Percentiles rank a stretch among this genome's conserved stretches.
phyloP scores from a whole-genome alignment of 192 early-diverging fungal genomes.

The Podila epicladia region DNA sequence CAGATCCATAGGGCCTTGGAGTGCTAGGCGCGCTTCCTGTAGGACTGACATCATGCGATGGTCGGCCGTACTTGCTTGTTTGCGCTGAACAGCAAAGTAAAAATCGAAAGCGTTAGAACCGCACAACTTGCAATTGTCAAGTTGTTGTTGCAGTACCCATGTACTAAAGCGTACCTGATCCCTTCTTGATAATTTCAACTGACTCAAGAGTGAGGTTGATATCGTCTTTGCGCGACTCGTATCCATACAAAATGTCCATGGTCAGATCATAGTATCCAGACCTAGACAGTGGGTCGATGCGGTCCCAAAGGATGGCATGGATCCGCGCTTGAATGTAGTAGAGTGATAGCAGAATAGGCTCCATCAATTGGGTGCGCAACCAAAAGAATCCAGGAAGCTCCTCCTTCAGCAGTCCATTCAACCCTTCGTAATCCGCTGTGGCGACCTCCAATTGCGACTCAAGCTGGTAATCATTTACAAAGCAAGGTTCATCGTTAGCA shows the following conservation, averaged over 20 bases:
- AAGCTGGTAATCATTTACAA: slow-evolving; percentile 38
- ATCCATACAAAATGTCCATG: slow-evolving; percentile 54
- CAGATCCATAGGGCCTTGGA: slow-evolving; percentile 17
- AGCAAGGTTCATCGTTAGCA: background rate
- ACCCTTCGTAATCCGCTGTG: slow-evolving; percentile 83
- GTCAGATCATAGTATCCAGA: slow-evolving; percentile 68
- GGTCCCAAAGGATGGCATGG: slow-evolving; percentile 69
- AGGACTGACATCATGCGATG: slow-evolving; percentile 19
- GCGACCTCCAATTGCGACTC: slow-evolving; percentile 83
- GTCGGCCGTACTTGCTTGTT: slow-evolving; percentile 33
- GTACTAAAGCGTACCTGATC: slow-evolving; percentile 7
- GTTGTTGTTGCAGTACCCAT: no score
- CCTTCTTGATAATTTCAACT: slow-evolving; percentile 42
- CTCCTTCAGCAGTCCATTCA: slow-evolving; percentile 84
- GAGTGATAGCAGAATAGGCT: slow-evolving; percentile 86
- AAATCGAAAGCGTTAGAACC: background rate
- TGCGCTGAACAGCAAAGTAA: slow-evolving; percentile 12
- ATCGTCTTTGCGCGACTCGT: slow-evolving; percentile 50
- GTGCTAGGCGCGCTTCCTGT: slow-evolving; percentile 14
- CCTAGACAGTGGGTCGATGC: slow-evolving; percentile 65
- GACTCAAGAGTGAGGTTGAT: slow-evolving; percentile 37
- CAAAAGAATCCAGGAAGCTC: slow-evolving; percentile 85
- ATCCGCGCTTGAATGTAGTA: slow-evolving; percentile 87
- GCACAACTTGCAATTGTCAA: background rate
- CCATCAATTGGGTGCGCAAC: slow-evolving; percentile 80